Evolutionary conservation across 257 asterid genomes (phyloP).

Genomic region (Jacaranda copaia): DNA sequence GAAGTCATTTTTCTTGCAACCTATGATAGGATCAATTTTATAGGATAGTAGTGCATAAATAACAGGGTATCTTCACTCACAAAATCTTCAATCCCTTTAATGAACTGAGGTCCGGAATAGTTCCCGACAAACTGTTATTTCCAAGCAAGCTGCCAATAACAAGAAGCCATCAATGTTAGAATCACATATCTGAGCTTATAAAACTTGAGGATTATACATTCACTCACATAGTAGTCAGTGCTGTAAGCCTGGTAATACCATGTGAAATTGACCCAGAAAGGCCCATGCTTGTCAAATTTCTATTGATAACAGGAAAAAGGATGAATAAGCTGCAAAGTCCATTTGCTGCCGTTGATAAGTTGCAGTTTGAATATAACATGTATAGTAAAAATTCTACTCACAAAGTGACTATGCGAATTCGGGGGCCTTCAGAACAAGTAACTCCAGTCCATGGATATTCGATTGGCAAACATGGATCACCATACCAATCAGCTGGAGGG

Average conservation of each 20-base stretch:
- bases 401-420: constrained; percentile 76
- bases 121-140: constrained; percentile 77
- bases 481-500: constrained; percentile 91
- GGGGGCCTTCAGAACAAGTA: constrained; percentile 70
- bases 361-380: background rate
- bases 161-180: constrained; percentile 20
- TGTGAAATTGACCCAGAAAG: constrained; percentile 81
- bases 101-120: constrained; percentile 75
- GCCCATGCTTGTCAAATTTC: constrained; percentile 82
- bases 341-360: background rate
- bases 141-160: constrained; percentile 71
- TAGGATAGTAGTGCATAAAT: background rate
- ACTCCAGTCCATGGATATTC: constrained; percentile 90
- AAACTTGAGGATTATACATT: constrained; percentile 13
- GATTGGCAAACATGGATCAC: constrained; percentile 94
- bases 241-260: constrained; percentile 70
- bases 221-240: constrained; percentile 78
- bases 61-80: constrained; percentile 58
- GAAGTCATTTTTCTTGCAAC: no score
- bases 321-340: constrained; percentile 5
- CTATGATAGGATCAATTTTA: background rate
- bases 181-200: constrained; percentile 3
- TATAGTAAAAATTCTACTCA: constrained; percentile 53
- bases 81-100: constrained; percentile 64
- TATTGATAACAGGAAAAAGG: constrained; percentile 36